phyloP scores from a whole-genome alignment of 805 yeast species.

The Saccharomycopsis oosterbeekiorum region DNA sequence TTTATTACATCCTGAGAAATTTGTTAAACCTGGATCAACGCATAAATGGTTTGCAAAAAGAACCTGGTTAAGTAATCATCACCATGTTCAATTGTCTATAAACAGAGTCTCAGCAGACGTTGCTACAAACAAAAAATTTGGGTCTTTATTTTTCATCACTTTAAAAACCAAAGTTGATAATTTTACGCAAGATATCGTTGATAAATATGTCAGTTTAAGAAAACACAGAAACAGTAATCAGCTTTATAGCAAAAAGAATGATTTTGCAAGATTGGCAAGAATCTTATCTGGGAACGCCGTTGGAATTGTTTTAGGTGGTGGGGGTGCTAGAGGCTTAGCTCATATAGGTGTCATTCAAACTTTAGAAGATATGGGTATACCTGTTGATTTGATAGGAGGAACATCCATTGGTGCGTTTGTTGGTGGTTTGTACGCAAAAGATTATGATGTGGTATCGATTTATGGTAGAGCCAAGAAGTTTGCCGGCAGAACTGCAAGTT shows the following conservation, averaged over 20 bases:
- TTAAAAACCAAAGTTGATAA: slow-evolving; percentile 30
- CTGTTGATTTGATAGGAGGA: slow-evolving; percentile 90
- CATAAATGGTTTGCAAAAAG: slow-evolving; percentile 76
- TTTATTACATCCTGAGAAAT: slow-evolving; percentile 71
- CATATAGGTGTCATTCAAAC: slow-evolving; percentile 91
- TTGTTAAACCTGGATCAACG: slow-evolving; percentile 78
- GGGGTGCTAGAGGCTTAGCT: slow-evolving; percentile 92
- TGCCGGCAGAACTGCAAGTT: slow-evolving; percentile 67
- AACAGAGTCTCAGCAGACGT: not conserved
- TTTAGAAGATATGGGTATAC: slow-evolving; percentile 83
- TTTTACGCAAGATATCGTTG: slow-evolving; percentile 25
- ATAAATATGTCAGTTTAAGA: slow-evolving; percentile 18
- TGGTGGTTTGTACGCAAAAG: slow-evolving; percentile 91
- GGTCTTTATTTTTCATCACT: slow-evolving; percentile 4
- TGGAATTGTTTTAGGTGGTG: slow-evolving; percentile 93
- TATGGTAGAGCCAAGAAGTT: slow-evolving; percentile 86
- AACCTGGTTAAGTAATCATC: slow-evolving; percentile 88
- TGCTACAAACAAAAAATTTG: not conserved
- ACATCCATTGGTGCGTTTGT: slow-evolving; percentile 94
- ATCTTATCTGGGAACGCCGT: slow-evolving; percentile 87
- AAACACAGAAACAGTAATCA: not conserved
- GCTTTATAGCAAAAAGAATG: slow-evolving; percentile 54
- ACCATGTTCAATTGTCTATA: slow-evolving; percentile 69
- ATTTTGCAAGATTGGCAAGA: slow-evolving; percentile 82
- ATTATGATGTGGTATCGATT: slow-evolving; percentile 82